Evolutionary conservation across 176 grass and related monocot genomes (phyloP), one percentile per base, ranked within the genome.

Genomic region (Coix lacrymajobi): DNA sequence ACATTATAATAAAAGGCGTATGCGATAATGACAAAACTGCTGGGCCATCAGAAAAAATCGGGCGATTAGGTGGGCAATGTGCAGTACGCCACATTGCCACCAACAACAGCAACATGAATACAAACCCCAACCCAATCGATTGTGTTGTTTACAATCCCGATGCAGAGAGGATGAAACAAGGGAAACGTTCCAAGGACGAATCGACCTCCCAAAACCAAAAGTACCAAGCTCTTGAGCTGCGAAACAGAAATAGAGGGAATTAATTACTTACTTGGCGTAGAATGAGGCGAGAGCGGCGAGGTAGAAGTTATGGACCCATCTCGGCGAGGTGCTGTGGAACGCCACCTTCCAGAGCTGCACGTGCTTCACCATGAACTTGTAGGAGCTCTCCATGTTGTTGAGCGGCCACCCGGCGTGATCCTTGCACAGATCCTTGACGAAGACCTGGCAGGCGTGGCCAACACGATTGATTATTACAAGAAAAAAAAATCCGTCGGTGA

Each of bases 331-430:
- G 83, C 41, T 86, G 84, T 99, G 96, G 71, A 99, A 99, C 52
- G 96, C 96, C 71, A 99, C 81, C 87, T 96, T 99, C 96, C 96
- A 99, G 10, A 99, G 91, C 89, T 99, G 96, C 70, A 93, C 96
- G 89, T 99, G 96, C 88, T 96, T 98, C 77, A 98, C 96, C 96
- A 98, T 95, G 93, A 98, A 98, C 68, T 98, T 98, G 85, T 98
- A 98, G 1, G 96, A 95, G 68, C 87, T 96, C 79, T 98, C 96
- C 96, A 98, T 98, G 85, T 92, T 90, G 77, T 95, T 98, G 72
- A 98, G 85, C 38, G 93, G 96, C 96, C 96, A 96, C 0, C 96
- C 96, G 4, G 96, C 96, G 65, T 98, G 93, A 44, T 98, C 96
- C 84, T 95, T 98, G 87, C 93, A 98, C 20, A 99, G 84, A 88